Conservation (phyloP, 768 basidiomycete genomes). For the Xerocomellus dryophilus region DNA sequence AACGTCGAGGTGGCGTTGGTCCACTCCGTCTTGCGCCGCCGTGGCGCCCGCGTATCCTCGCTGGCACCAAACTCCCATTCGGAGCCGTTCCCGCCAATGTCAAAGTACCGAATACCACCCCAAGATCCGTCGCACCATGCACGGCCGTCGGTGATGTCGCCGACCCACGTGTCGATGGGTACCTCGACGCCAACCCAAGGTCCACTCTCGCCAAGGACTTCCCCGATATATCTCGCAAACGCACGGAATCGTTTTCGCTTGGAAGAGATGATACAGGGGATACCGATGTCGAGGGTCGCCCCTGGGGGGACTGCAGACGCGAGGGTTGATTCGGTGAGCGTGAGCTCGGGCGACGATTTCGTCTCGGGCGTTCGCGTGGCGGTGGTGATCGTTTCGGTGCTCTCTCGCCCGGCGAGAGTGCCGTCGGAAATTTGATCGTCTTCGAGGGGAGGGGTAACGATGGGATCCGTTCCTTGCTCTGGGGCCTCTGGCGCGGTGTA, state of each 20-base stretch:
- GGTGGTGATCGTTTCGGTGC: conserved; percentile 29
- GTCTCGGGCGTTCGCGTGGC: conserved; percentile 17
- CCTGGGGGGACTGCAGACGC: conserved; percentile 38
- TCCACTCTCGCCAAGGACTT: conserved; percentile 75
- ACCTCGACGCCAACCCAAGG: conserved; percentile 93
- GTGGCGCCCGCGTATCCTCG: conserved; percentile 36
- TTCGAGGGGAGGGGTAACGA: conserved; percentile 9
- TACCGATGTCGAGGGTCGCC: conserved; percentile 78
- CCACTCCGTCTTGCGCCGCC: conserved; percentile 26
- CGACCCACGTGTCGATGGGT: conserved; percentile 55
- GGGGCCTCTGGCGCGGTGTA: conserved; percentile 20
- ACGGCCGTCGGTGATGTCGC: conserved; percentile 54
- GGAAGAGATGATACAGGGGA: conserved; percentile 85
- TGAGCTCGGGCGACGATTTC: conserved; percentile 13
- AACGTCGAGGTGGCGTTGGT: conserved; percentile 33
- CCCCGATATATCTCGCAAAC: conserved; percentile 84
- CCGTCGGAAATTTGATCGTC: conserved; percentile 16
- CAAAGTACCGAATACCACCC: conserved; percentile 82
- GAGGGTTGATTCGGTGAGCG: conserved; percentile 28
- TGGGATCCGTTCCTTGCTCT: conserved; percentile 8
- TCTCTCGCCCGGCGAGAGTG: conserved; percentile 23
- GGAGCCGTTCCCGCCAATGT: conserved; percentile 54
- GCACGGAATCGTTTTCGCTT: conserved; percentile 84
- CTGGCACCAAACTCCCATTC: conserved; percentile 63
- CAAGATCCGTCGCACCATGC: conserved; percentile 85